These are phyloP conservation scores for Ambrosia artemisiifolia DNA, from an alignment of 129 eudicot species.

Conservation along the genomic window DNA sequence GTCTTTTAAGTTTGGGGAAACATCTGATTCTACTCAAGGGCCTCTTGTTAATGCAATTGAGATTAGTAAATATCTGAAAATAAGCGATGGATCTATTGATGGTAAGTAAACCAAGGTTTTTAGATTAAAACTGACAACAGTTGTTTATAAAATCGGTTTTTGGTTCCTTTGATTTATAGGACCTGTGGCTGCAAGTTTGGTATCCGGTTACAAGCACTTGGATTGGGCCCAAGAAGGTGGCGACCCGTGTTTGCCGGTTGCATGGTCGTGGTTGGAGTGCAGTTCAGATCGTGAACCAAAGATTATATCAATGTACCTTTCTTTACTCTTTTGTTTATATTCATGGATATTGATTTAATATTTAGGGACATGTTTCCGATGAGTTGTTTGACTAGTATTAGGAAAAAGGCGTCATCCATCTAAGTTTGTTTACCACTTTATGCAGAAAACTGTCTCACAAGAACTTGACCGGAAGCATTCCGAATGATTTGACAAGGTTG, in stretches of 20 bases:
- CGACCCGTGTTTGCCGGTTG: conserved; percentile 92
- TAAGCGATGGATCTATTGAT: conserved; percentile 69
- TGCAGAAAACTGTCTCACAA: conserved; percentile 70
- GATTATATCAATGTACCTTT: conserved; percentile 55
- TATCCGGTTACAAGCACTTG: conserved; percentile 48
- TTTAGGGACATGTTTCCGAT: no score
- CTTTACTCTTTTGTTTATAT: conserved; percentile 2
- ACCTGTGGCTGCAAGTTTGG: conserved; percentile 45
- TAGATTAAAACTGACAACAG: neutral
- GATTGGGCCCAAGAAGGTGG: conserved; percentile 98
- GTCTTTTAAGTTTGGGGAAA: conserved; percentile 68
- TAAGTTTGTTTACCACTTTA: neutral
- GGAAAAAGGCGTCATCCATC: no score
- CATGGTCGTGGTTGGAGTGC: conserved; percentile 96
- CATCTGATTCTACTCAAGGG: conserved; percentile 77
- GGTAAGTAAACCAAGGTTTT: conserved; percentile 46
- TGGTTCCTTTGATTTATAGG: conserved; percentile 38
- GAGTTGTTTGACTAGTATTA: no score
- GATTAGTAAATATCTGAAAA: conserved; percentile 70
- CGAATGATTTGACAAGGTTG: conserved; percentile 66
- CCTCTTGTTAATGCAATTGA: conserved; percentile 97
- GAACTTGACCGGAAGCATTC: conserved; percentile 79
- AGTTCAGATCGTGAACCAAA: conserved; percentile 72
- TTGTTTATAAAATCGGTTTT: neutral
- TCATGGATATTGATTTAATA: no score